Base-by-base conservation (phyloP, 2,329 filamentous ascomycete species). In the Fusarium drepaniforme region DNA sequence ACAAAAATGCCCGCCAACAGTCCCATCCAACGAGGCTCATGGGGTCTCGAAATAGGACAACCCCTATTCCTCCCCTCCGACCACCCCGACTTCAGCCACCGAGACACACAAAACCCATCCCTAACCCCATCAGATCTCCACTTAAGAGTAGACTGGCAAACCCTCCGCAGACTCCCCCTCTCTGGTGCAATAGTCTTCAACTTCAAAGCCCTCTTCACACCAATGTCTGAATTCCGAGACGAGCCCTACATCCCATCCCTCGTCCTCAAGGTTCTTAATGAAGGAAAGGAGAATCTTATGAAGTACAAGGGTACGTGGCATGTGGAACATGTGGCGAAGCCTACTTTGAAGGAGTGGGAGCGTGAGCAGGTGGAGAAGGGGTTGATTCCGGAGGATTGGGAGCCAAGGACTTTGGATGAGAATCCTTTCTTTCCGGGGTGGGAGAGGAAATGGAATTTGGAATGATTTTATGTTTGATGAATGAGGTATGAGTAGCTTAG, bases 61-160 rank as follows among this genome's bases (percentile, higher is more conserved):
- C 94, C 94, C 0, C 87, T 97, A 4, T 97, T 92, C 82, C 91
- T 94, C 87, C 92, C 93, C 0, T 89, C 91, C 0, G 91, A 90
- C 1, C 88, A 94, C 75, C 89, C 90, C 0, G 90, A 93, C 67
- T 91, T 92, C 76, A 82, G 85, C 46, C 86, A 90, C 38, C 90
- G 93, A 21, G 83, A 86, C 1, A 80, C 83, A 1, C 93, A 96
- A 73, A 85, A 90, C 57, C 84, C 87, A 0, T 82, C 85, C 23
- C 84, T 96, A 8, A 84, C 83, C 1, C 79, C 91, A 3, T 86
- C 89, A 0, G 89, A 93, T 38, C 86, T 93, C 73, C 85, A 93
- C 71, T 85, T 97, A 2, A 90, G 95, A 6, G 94, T 97, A 2
- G 95, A 97, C 81, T 97, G 94, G 94, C 95, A 97, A 83, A 97